Base-by-base conservation (phyloP, 1,284 basidiomycete genomes). In the Cryptococcus jaspeensis region DNA sequence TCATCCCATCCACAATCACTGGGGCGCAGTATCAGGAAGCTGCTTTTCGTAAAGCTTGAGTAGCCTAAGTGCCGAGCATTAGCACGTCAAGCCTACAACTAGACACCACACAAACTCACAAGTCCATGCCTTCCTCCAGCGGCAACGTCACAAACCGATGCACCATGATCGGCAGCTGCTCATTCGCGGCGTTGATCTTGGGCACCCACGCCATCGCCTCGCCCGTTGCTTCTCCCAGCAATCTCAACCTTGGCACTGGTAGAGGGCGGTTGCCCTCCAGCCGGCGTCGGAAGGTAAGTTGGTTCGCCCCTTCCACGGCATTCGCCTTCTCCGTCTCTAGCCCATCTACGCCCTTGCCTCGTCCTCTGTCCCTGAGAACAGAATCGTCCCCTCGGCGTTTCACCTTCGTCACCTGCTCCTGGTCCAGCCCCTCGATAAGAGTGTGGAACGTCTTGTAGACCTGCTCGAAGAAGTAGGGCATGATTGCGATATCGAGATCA, bases 131-230 rank as follows among this genome's bases (percentile, higher is more conserved):
- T 70, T 89, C 85, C 75, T 92, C 89, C 55, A 93, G 79, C 1
- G 90, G 88, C 56, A 83, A 78, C 4, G 89, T 89, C 9, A 89
- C 90, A 64, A 90, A 92, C 73, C 92, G 89, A 64, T 93, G 86
- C 45, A 92, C 88, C 66, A 90, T 90, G 61, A 88, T 86, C 1
- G 90, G 91, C 18, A 92, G 71, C 52, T 90, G 87, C 68, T 88
- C 87, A 46, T 91, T 77, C 63, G 84, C 89, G 74, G 89, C 86
- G 1, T 88, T 88, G 35, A 90, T 86, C 68, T 85, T 88, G 67
- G 40, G 89, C 84, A 79, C 88, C 87, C 88, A 87, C 42, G 68
- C 70, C 41, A 72, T 90, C 11, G 91, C 88, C 67, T 91, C 88
- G 2, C 88, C 88, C 0, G 90, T 92, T 15, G 87, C 89, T 72